Percentiles rank a stretch among this genome's conserved stretches.
Conservation (phyloP, 345 rosid species). For the Populus nigra region DNA sequence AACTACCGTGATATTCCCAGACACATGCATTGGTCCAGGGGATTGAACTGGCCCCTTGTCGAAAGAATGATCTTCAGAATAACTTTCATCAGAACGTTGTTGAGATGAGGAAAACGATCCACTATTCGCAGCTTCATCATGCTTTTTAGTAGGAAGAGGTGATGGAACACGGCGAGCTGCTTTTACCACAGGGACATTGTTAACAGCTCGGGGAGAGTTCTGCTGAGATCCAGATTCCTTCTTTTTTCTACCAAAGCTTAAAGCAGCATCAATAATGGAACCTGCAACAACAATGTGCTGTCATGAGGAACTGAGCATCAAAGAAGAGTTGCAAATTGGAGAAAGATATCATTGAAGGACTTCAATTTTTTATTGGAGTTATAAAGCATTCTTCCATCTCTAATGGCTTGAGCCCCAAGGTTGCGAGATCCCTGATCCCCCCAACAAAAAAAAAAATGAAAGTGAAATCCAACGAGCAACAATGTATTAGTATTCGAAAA, state of each 20-base stretch:
- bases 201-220: conserved; percentile 36
- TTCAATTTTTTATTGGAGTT: neutral
- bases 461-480: neutral
- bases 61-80: conserved; percentile 41
- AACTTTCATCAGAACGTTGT: conserved; percentile 35
- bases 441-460: neutral
- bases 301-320: conserved; percentile 6
- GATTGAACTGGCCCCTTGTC: conserved; percentile 35
- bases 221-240: conserved; percentile 48
- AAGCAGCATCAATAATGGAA: conserved; percentile 45
- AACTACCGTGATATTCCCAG: conserved; percentile 25
- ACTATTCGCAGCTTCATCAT: conserved; percentile 29
- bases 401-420: neutral
- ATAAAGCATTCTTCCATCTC: neutral
- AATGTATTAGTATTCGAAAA: conserved; percentile 1
- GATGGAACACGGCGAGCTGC: conserved; percentile 27
- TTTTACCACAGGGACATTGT: conserved; percentile 25
- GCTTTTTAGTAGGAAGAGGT: conserved; percentile 29
- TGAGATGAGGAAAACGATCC: conserved; percentile 43
- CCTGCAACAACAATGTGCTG: conserved; percentile 31
- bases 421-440: neutral
- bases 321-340: neutral
- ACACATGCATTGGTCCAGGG: conserved; percentile 24
- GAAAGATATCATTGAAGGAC: neutral
- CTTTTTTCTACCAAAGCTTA: conserved; percentile 66